Evolutionary conservation across 768 basidiomycete genomes (phyloP).

Genomic region (Melanogaster broomeanus): DNA sequence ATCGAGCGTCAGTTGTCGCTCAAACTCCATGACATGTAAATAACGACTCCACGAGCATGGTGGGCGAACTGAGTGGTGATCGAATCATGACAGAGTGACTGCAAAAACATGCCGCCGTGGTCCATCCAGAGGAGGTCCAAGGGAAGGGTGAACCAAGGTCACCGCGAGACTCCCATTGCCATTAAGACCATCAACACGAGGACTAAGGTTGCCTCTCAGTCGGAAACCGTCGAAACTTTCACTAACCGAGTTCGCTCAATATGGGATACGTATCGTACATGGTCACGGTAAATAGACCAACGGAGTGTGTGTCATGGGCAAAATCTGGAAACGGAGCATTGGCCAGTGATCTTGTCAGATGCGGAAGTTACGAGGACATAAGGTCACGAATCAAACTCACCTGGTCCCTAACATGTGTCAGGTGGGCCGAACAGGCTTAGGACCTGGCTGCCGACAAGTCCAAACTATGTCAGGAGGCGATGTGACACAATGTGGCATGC

Average conservation of each 20-base stretch:
- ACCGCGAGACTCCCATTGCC: constrained; percentile 9
- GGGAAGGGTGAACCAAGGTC: constrained; percentile 1
- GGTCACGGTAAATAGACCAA: no score
- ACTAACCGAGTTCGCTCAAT: not conserved
- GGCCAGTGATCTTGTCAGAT: not conserved
- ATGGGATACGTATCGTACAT: not conserved
- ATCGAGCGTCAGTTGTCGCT: not conserved
- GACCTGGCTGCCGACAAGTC: not conserved
- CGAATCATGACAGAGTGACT: not conserved
- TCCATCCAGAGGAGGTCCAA: constrained; percentile 2
- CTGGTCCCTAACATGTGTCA: no score
- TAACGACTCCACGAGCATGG: constrained; percentile 8
- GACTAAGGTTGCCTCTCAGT: not conserved
- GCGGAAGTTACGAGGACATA: constrained; percentile 8
- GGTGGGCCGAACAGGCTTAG: not conserved
- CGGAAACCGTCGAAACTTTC: constrained; percentile 11
- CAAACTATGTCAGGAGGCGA: not conserved
- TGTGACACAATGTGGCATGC: constrained; percentile 20
- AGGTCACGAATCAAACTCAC: not conserved
- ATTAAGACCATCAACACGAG: not conserved
- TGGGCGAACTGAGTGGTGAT: constrained; percentile 6
- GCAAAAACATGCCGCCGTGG: not conserved
- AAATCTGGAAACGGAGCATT: not conserved
- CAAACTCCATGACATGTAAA: constrained; percentile 1
- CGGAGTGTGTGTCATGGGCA: no score